Percentiles rank a stretch among this genome's conserved stretches.
Evolutionary conservation across 75 land plant genomes (phyloP).

Genomic region (Selaginella moellendorffii): DNA sequence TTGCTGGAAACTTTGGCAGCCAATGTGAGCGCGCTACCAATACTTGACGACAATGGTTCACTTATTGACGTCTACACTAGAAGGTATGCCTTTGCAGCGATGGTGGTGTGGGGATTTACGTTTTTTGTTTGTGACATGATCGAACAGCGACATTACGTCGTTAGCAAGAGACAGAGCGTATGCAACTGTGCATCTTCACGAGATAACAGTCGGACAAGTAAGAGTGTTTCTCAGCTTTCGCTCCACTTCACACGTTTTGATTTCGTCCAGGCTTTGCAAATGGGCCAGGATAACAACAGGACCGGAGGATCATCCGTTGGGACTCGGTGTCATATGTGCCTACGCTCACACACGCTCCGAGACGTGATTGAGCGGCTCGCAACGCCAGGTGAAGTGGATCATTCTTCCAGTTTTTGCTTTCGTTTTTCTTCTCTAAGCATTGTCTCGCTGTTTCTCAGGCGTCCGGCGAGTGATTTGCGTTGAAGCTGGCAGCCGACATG

Average conservation of each 20-base stretch:
- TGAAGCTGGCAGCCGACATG: constrained; percentile 89
- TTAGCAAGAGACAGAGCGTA: constrained; percentile 80
- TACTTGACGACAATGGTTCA: constrained; percentile 70
- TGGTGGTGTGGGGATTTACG: background rate
- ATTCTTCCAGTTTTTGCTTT: background rate
- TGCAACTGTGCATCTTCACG: constrained; percentile 61
- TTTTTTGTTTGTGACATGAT: background rate
- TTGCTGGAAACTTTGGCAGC: constrained; percentile 37
- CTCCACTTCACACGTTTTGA: background rate
- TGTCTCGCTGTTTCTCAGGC: constrained; percentile 32
- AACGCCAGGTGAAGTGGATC: constrained; percentile 47
- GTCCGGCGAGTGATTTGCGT: constrained; percentile 82
- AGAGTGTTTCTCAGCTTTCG: background rate
- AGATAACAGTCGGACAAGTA: constrained; percentile 73
- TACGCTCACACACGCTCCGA: constrained; percentile 58
- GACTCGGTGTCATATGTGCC: constrained; percentile 68
- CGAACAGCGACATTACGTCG: constrained; percentile 82
- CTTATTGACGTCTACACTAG: constrained; percentile 71
- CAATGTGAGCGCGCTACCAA: constrained; percentile 77
- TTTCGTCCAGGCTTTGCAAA: constrained; percentile 57
- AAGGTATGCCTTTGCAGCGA: constrained; percentile 55
- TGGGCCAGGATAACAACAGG: constrained; percentile 53
- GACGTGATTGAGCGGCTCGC: constrained; percentile 78
- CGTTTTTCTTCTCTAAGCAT: background rate
- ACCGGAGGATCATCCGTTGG: constrained; percentile 30